These are phyloP conservation scores for Nemophila menziesii DNA, from an alignment of 257 asterid species.

Conservation along the genomic window DNA sequence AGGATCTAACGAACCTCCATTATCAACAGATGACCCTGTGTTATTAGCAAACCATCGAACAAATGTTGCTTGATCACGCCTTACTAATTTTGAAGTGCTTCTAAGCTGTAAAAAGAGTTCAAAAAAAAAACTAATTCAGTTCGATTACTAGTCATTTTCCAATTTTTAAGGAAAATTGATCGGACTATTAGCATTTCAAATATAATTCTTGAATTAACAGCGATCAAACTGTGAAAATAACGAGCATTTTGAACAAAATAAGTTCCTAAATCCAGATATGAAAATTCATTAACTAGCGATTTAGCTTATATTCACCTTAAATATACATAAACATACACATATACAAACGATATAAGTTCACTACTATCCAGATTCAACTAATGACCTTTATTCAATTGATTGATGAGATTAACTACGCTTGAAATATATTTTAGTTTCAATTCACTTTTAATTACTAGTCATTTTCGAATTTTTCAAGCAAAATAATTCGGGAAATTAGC, in stretches of 20 bases:
- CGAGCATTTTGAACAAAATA: too few relatives aligned
- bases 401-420: too few relatives aligned
- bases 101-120: slow-evolving; percentile 38
- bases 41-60: slow-evolving; percentile 43
- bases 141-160: not conserved
- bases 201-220: too few relatives aligned
- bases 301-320: not conserved
- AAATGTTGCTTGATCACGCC: slow-evolving; percentile 28
- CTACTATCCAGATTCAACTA: not conserved
- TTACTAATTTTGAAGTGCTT: slow-evolving; percentile 34
- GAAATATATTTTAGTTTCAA: too few relatives aligned
- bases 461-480: not conserved
- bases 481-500: too few relatives aligned
- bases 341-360: not conserved
- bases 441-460: not conserved
- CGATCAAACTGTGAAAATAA: too few relatives aligned
- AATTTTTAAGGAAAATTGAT: not conserved
- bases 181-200: slow-evolving; percentile 4
- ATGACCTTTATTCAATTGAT: too few relatives aligned
- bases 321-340: too few relatives aligned
- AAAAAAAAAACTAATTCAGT: slow-evolving; percentile 2
- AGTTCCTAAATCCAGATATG: too few relatives aligned
- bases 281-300: not conserved
- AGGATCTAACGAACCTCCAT: slow-evolving; percentile 41
- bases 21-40: slow-evolving; percentile 33